phyloP scores from a whole-genome alignment of 2,329 filamentous ascomycete genomes.

The Penicillium sp. region DNA sequence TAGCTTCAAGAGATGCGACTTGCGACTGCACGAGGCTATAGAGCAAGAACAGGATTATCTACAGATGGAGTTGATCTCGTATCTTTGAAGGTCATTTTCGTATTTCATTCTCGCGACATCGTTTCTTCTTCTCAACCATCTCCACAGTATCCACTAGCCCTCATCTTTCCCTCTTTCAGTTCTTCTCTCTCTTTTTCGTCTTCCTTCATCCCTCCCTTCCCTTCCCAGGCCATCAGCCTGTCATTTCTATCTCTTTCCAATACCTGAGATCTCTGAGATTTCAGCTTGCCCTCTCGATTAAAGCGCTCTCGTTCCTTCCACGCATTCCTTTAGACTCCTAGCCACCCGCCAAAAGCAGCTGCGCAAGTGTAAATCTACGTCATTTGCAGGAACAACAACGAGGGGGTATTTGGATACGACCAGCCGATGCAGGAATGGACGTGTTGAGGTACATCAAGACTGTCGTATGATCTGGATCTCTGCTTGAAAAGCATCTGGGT shows the following conservation, averaged over 20 bases:
- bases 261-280: constrained; percentile 1
- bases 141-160: constrained; percentile 32
- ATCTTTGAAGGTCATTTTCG: neutral
- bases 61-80: neutral
- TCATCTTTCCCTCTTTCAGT: constrained; percentile 29
- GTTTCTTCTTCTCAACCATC: constrained; percentile 22
- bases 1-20: constrained; percentile 8
- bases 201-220: constrained; percentile 16
- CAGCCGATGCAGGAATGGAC: constrained; percentile 37
- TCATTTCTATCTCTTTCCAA: constrained; percentile 10
- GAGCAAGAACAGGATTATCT: neutral
- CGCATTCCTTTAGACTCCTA: neutral
- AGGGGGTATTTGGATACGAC: constrained; percentile 23
- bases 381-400: constrained; percentile 9
- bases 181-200: constrained; percentile 21
- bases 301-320: constrained; percentile 4
- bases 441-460: constrained; percentile 32
- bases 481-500: constrained; percentile 19
- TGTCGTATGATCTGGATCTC: constrained; percentile 30
- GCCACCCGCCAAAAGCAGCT: neutral
- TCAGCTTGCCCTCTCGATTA: constrained; percentile 11
- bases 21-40: neutral
- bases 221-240: constrained; percentile 19
- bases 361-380: constrained; percentile 11
- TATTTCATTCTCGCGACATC: neutral